These are phyloP conservation scores for Aeschynomene evenia DNA, from an alignment of 306 rosid species.

Conservation along the genomic window DNA sequence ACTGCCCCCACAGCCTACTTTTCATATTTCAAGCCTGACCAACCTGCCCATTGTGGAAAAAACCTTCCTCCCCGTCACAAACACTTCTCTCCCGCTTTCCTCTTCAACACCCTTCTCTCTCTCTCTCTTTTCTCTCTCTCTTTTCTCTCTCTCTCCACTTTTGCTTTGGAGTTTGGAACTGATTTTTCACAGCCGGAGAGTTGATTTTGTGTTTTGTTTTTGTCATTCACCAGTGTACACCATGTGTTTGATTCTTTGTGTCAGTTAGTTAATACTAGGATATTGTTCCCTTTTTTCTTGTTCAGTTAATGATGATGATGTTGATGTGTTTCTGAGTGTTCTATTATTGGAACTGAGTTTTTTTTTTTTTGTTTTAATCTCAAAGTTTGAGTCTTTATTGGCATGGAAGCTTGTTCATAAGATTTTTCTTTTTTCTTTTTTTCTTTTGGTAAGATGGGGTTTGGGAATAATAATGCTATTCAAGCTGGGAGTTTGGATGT, in stretches of 20 bases:
- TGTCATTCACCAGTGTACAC: not conserved
- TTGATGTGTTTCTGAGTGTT: slow-evolving; percentile 15
- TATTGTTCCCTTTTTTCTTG: not conserved
- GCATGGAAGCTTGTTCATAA: slow-evolving; percentile 32
- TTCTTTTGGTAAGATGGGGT: slow-evolving; percentile 58
- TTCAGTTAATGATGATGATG: not conserved
- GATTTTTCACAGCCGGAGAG: slow-evolving; percentile 19
- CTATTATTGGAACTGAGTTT: slow-evolving; percentile 18
- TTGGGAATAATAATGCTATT: slow-evolving; percentile 51
- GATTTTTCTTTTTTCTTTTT: no score
- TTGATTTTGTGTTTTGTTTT: not conserved
- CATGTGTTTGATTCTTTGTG: slow-evolving; percentile 20
- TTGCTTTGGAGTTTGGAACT: slow-evolving; percentile 32
- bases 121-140: not conserved
- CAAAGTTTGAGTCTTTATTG: slow-evolving; percentile 30
- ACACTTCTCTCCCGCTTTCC: slow-evolving; percentile 45
- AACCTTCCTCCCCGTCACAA: slow-evolving; percentile 39
- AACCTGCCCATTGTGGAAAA: slow-evolving; percentile 39
- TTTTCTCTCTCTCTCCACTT: slow-evolving; percentile 4
- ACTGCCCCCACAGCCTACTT: slow-evolving; percentile 29
- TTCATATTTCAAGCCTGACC: slow-evolving; percentile 40
- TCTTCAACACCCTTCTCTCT: slow-evolving; percentile 31
- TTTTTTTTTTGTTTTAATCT: not conserved
- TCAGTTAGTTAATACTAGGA: slow-evolving; percentile 1
- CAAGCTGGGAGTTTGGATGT: slow-evolving; percentile 66